phyloP scores from a whole-genome alignment of 2,329 filamentous ascomycete genomes.

The Ophiognomonia clavigignenti-juglandacearum region DNA sequence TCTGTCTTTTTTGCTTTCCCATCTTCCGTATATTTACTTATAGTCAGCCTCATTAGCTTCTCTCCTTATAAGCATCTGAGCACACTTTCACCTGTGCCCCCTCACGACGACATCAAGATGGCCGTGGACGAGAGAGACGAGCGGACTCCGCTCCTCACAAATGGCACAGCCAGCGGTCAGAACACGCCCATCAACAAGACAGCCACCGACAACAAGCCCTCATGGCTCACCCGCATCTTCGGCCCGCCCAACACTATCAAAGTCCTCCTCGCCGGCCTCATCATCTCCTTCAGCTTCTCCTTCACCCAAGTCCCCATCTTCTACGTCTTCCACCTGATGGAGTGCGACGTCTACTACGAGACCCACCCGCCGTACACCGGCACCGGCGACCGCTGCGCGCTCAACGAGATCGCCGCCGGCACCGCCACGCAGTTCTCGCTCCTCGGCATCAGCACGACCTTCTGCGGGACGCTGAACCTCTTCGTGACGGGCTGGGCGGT shows the following conservation, averaged over 20 bases:
- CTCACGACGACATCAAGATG: constrained; percentile 11
- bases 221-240: constrained; percentile 11
- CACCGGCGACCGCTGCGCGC: constrained; percentile 50
- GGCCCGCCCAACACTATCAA: constrained; percentile 16
- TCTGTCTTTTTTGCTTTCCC: not conserved
- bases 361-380: constrained; percentile 46
- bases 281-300: constrained; percentile 11
- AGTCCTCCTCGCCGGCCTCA: constrained; percentile 17
- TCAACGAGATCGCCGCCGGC: constrained; percentile 57
- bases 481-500: constrained; percentile 64
- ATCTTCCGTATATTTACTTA: not conserved
- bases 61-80: not conserved
- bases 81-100: too few relatives aligned
- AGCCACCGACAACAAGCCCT: not conserved
- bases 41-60: not conserved
- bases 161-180: not conserved
- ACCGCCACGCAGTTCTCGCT: constrained; percentile 62
- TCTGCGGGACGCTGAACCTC: constrained; percentile 59
- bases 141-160: constrained; percentile 14
- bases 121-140: constrained; percentile 10
- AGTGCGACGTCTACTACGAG: constrained; percentile 64
- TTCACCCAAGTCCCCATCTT: constrained; percentile 31
- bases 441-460: constrained; percentile 61
- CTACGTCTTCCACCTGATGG: constrained; percentile 68
- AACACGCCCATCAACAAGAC: not conserved